Base-by-base conservation (phyloP, 2,329 filamentous ascomycete species). In the Cryphonectria radicalis region DNA sequence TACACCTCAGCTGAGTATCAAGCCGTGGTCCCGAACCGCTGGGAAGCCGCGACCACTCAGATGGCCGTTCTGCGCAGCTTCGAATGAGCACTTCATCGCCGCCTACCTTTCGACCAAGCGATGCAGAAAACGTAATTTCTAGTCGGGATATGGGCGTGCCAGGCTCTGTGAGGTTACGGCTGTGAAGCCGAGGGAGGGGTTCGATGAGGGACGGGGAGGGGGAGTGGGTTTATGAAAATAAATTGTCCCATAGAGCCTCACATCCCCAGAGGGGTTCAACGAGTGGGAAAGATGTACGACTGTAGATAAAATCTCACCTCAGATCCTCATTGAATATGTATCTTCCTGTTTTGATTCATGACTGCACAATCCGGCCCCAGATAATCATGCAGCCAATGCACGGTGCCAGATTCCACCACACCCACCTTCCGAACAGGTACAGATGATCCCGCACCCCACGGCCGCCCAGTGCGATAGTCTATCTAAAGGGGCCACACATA, bases 1-100 rank as follows among this genome's bases (percentile, higher is more conserved):
- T 64, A 64, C 40, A 64, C 22, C 22, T 25, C 40, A 14, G 5
- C 62, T 4, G 62, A 64, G 42, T 64, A 64, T 10, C 37, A 64
- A 10, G 19, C 19, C n/a, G 4, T 64, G n/a, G 62, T 22, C 14
- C 40, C 46, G 37, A 11, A 64, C 40, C 62, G 62, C 14, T 43
- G 11, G n/a, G 3, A 28, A 14, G 22, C 40, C 40, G 11, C 62
- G 40, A 64, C 40, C 40, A 10, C 3, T 17, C 62, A 64, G n/a
- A 1, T 64, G 8, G 62, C 40, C 14, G 62, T 64, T 19, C n/a
- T 64, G 40, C 62, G 62, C 37, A 13, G n/a, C 17, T 28, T 64
- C n/a, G 37, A 64, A 22, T 37, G 22, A 40, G 35, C 13, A 35
- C 25, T 17, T 4, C 22, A 28, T 55, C 50, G 1, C 8, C 22